Conservation (phyloP, 345 rosid genomes). For the Lumnitzera racemosa region DNA sequence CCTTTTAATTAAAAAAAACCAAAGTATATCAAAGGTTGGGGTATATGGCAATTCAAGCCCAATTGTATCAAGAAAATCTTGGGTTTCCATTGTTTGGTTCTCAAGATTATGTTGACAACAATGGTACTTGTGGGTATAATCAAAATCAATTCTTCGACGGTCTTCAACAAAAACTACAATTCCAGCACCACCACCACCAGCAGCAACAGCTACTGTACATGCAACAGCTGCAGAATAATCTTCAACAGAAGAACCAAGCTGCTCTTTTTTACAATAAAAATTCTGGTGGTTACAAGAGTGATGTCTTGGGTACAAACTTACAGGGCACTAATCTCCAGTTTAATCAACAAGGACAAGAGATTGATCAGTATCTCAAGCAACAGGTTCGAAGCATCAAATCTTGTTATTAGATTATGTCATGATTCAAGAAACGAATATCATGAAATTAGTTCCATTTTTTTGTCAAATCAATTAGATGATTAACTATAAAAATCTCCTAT, state of each 20-base stretch:
- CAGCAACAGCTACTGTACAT: conserved; percentile 18
- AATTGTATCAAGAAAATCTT: conserved; percentile 31
- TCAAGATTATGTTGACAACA: conserved; percentile 28
- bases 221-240: conserved; percentile 20
- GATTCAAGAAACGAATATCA: too few relatives aligned
- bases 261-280: neutral
- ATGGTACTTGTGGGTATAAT: conserved; percentile 17
- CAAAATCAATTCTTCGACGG: conserved; percentile 8
- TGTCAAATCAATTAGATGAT: too few relatives aligned
- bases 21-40: neutral
- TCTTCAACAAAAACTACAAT: conserved; percentile 21
- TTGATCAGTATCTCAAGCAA: neutral
- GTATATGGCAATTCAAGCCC: conserved; percentile 77
- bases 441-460: too few relatives aligned
- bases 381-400: conserved; percentile 10
- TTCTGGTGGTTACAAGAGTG: neutral
- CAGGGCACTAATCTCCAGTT: too few relatives aligned
- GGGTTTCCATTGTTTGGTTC: conserved; percentile 26
- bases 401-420: conserved; percentile 12
- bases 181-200: conserved; percentile 10
- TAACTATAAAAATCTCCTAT: too few relatives aligned
- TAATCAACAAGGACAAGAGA: neutral
- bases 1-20: neutral
- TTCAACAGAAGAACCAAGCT: conserved; percentile 11
- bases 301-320: neutral